Evolutionary conservation across 441 rosid genomes (phyloP).

Genomic region (Adansonia gregorii): DNA sequence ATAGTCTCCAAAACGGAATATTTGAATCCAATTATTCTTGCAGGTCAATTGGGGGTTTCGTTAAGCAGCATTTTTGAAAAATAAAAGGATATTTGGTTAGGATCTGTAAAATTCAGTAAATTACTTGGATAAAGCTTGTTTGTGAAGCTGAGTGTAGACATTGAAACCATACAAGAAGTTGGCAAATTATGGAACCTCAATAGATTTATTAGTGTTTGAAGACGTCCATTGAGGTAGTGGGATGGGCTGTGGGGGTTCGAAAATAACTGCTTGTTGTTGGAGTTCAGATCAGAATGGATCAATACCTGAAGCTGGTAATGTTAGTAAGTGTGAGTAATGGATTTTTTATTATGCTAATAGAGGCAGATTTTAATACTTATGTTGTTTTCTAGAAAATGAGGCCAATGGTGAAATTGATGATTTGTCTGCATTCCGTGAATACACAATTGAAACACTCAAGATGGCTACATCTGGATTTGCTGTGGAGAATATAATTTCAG

Average conservation of each 20-base stretch:
- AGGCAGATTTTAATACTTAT: conserved; percentile 9
- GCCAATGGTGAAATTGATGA: conserved; percentile 55
- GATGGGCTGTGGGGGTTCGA: conserved; percentile 82
- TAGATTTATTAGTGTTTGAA: background rate
- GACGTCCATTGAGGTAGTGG: background rate
- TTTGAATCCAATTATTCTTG: conserved; percentile 15
- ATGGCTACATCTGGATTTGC: conserved; percentile 77
- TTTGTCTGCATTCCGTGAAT: conserved; percentile 76
- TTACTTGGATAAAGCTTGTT: conserved; percentile 12
- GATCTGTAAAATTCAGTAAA: background rate
- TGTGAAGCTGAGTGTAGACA: conserved; percentile 4
- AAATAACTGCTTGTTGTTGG: conserved; percentile 65
- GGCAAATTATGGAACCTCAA: background rate
- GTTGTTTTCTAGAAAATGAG: conserved; percentile 50
- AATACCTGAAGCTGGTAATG: conserved; percentile 58
- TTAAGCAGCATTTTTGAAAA: background rate
- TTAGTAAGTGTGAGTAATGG: conserved; percentile 41
- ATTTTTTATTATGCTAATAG: conserved; percentile 1
- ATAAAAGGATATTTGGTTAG: background rate
- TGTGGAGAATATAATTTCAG: conserved; percentile 69
- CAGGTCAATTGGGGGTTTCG: conserved; percentile 15
- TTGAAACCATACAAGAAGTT: background rate
- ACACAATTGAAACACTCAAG: conserved; percentile 69
- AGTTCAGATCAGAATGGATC: conserved; percentile 62
- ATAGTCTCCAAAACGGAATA: background rate